Evolutionary conservation across 805 yeast genomes (phyloP), one percentile per base, ranked within the genome.

Genomic region (Spencermartinsiella europaea): DNA sequence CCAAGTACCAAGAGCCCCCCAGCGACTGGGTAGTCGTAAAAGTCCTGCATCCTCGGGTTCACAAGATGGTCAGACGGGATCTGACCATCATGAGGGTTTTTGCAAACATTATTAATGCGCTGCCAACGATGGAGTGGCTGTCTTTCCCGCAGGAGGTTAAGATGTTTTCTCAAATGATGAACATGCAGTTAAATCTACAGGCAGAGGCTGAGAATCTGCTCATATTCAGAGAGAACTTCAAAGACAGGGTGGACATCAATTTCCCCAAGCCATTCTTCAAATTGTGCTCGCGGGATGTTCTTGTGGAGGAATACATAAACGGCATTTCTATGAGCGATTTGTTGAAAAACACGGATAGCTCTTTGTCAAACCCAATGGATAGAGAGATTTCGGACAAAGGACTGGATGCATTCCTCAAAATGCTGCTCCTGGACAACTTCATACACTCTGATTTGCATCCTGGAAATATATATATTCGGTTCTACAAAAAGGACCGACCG

Each of bases 41-140:
- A 63, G 93, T 93, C 5, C 75, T 91, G 44, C 99, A 93, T 66
- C 99, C 99, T 1, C 69, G 76, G 17, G 96, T 89, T 3, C 84
- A 79, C 44, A 65, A 70, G 10, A 79, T 76, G 42, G 84, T 93
- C 20, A 75, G 76, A 47, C 73, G 98, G 47, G 99, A 93, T 63
- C 72, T 93, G 55, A 75, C 73, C 52, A 86, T 93, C 34, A 90
- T 93, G 96, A 68, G 66, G 21, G 78, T 83, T 53, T 84, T 90
- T 60, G 99, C 99, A 2, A 64, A 67, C 38, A 45, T 74, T 1
- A 76, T 93, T 43, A 81, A 90, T 57, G 57, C 62, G 4, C 69
- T 93, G 4, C 99, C 99, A 3, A 88, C 95, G 0, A 87, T 93
- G 95, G 97, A 93, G 62, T 93, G 99, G 99, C 71, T 93, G 3